phyloP scores from a whole-genome alignment of 2,329 filamentous ascomycete genomes.

The Polytolypa hystricis region DNA sequence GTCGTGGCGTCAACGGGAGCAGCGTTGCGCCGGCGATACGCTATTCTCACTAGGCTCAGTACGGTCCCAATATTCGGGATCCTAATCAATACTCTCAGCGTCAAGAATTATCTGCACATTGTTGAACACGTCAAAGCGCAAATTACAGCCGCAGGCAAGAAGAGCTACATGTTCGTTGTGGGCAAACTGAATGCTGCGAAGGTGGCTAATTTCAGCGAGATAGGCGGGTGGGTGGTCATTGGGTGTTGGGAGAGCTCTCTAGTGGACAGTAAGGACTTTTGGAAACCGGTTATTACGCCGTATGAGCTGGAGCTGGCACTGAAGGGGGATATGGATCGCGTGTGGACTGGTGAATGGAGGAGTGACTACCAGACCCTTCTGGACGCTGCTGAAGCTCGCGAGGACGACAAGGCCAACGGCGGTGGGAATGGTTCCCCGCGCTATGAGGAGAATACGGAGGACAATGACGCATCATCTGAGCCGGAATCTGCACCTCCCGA shows the following conservation, averaged over 20 bases:
- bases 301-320: conserved; percentile 80
- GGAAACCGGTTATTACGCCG: conserved; percentile 81
- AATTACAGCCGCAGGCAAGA: conserved; percentile 76
- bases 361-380: conserved; percentile 68
- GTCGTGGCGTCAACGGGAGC: conserved; percentile 42
- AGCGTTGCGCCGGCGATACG: conserved; percentile 73
- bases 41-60: conserved; percentile 66
- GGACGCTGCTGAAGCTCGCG: conserved; percentile 20
- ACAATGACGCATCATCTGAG: conserved; percentile 48
- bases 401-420: conserved; percentile 16
- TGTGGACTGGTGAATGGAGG: conserved; percentile 85
- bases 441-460: conserved; percentile 38
- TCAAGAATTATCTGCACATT: conserved; percentile 78
- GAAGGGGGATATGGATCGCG: conserved; percentile 58
- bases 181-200: conserved; percentile 95
- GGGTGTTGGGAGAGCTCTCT: conserved; percentile 96
- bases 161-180: conserved; percentile 91
- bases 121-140: conserved; percentile 60
- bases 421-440: conserved; percentile 11
- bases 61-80: conserved; percentile 83
- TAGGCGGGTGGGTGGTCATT: conserved; percentile 93
- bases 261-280: conserved; percentile 81
- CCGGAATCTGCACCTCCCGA: conserved; percentile 63
- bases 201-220: conserved; percentile 88
- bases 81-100: conserved; percentile 86